phyloP scores from a whole-genome alignment of 2,329 filamentous ascomycete species.

The Neonectria coccinea region DNA sequence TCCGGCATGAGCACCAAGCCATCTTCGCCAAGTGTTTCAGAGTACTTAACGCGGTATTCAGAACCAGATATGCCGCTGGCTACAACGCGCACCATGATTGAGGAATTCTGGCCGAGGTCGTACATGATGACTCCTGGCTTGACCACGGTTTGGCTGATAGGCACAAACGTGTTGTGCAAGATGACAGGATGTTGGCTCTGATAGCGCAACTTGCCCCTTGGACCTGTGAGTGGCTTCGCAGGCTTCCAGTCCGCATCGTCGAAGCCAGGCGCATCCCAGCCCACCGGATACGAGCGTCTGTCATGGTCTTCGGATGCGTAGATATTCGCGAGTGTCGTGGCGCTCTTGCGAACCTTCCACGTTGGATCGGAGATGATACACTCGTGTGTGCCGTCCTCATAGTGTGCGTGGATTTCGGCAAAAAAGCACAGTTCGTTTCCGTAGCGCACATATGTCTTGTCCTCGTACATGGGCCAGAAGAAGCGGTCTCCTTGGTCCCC shows the following conservation, averaged over 20 bases:
- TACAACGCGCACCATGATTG: constrained; percentile 41
- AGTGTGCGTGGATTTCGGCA: constrained; percentile 53
- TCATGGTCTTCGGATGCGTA: constrained; percentile 56
- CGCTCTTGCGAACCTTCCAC: constrained; percentile 54
- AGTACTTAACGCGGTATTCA: constrained; percentile 39
- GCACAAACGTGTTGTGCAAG: constrained; percentile 52
- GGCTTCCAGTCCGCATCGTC: constrained; percentile 45
- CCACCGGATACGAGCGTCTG: constrained; percentile 48
- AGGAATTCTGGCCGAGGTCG: constrained; percentile 43
- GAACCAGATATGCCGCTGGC: constrained; percentile 35
- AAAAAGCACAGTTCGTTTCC: constrained; percentile 57
- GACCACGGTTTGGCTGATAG: constrained; percentile 35
- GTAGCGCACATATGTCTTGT: constrained; percentile 54
- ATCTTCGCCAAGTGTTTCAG: constrained; percentile 42
- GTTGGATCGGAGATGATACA: constrained; percentile 51
- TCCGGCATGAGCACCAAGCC: constrained; percentile 55
- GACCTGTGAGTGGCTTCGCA: constrained; percentile 54
- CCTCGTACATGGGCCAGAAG: constrained; percentile 57
- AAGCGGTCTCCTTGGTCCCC: constrained; percentile 57
- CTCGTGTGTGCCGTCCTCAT: constrained; percentile 52
- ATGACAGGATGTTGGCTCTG: constrained; percentile 55
- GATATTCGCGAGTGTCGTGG: constrained; percentile 54
- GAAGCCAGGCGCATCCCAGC: constrained; percentile 49
- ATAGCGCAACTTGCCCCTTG: constrained; percentile 53
- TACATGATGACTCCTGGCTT: constrained; percentile 36